These are phyloP conservation scores for Cyberlindnera japonica DNA, from an alignment of 805 yeast genomes.

Conservation along the genomic window DNA sequence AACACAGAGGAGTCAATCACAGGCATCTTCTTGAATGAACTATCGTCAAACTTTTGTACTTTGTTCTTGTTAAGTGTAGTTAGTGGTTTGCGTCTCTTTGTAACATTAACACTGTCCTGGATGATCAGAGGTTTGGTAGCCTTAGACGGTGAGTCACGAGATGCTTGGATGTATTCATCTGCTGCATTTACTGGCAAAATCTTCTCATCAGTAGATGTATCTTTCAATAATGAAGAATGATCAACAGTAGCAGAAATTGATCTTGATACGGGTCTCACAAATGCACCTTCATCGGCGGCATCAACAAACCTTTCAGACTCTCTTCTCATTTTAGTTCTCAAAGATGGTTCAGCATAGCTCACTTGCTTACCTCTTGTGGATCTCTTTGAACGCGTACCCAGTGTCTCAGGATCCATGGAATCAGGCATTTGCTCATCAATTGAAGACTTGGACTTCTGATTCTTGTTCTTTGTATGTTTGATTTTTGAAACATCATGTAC, in stretches of 20 bases:
- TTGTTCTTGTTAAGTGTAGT: conserved; percentile 18
- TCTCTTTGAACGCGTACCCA: conserved; percentile 36
- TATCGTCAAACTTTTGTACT: conserved; percentile 10
- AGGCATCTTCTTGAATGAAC: conserved; percentile 14
- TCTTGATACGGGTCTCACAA: conserved; percentile 8
- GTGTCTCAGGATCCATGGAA: conserved; percentile 18
- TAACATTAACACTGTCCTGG: conserved; percentile 23
- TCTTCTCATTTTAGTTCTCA: conserved; percentile 67
- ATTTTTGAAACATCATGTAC: conserved; percentile 21
- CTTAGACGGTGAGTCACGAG: conserved; percentile 13
- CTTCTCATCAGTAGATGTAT: background rate
- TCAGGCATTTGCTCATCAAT: conserved; percentile 40
- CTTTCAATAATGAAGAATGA: background rate
- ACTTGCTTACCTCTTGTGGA: conserved; percentile 51
- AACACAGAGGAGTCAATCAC: conserved; percentile 28
- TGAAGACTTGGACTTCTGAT: conserved; percentile 27
- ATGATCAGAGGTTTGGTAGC: conserved; percentile 16
- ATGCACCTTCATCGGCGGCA: conserved; percentile 41
- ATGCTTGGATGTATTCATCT: conserved; percentile 11
- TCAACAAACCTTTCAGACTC: conserved; percentile 55
- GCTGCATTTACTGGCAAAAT: background rate
- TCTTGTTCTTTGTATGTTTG: conserved; percentile 30
- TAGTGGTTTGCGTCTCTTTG: conserved; percentile 28
- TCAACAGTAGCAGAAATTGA: conserved; percentile 1
- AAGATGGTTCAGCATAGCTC: conserved; percentile 64